Evolutionary conservation across 768 basidiomycete species (phyloP), one percentile per base, ranked within the genome.

Genomic region (Lactarius sp.): DNA sequence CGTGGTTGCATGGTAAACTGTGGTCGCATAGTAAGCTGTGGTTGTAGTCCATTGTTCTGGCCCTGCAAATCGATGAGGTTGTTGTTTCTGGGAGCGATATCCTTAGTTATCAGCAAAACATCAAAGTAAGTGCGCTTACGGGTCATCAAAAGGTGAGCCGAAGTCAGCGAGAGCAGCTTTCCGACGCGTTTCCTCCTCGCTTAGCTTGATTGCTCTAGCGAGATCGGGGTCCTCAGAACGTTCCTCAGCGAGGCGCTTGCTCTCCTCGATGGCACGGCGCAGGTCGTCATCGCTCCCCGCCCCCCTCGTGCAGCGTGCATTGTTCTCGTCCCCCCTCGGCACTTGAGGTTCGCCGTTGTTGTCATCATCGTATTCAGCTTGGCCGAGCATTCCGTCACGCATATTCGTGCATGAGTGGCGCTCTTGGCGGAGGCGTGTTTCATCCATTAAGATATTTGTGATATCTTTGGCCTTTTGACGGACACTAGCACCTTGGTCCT

Each of bases 391-490:
- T 31, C 96, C 85, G 78, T 98, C 94, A 37, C 94, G 85, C 97
- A 99, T 98, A 56, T 82, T 80, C 3, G 95, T 94, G 27, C 94
- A 81, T 46, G 85, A 82, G 16, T 86, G 82, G 37, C 97, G 84
- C 73, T 96, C 94, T 67, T 91, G 85, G 12, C 92, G 83, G 52
- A 99, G 81, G 9, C 97, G 86, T 2, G 79, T 76, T 60, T 96
- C 87, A 72, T 99, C 97, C 73, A 84, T 81, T 31, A 99, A 81
- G 13, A 98, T 83, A 71, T 94, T 94, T 41, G 94, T 94, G 74
- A 99, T 98, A 69, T 98, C 97, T 73, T 99, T 98, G 13, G 97
- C 97, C 76, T 96, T 94, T 74, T 95, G 92, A 27, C 93, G 85
- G 16, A 95, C 92, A 75, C 98, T 99, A n/a, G 94, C 94, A 41